Evolutionary conservation across 805 yeast species (phyloP), one percentile per base, ranked within the genome.

Genomic region (Ogataea trehalophila): DNA sequence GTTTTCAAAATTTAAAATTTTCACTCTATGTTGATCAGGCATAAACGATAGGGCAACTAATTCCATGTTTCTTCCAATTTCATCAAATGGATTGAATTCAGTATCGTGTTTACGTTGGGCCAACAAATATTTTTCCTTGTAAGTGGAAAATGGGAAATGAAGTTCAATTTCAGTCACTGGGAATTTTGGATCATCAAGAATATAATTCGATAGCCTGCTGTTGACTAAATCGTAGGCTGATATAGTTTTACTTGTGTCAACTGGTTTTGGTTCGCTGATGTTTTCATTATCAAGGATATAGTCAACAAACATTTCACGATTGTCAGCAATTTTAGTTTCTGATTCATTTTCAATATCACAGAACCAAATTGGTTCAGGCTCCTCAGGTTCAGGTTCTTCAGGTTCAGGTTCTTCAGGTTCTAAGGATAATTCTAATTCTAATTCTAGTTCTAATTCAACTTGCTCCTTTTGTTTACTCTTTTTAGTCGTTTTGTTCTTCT

Each of bases 31-130:
- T 2, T 60, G 60, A 16, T 64, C 62, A 0, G 80, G 80, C 33
- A 78, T 65, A 52, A 64, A 76, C 11, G 61, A 55, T 22, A 58
- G 29, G 0, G 80, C 68, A 15, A 67, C 58, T 35, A 74, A 45
- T 42, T 72, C 79, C 75, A 78, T 76, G 26, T 65, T 59, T 46
- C 69, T 70, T 5, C 80, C 83, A 45, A 85, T 72, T 55, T 85
- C 92, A 43, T 71, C 75, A 41, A 81, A 67, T 5, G 90, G 87
- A 57, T 83, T 81, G 37, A 80, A 69, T n/a, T 57, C 60, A 49
- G 76, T 81, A 45, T 79, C 78, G 50, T 74, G 73, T 50, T 77
- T 79, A 6, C 84, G 79, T 15, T 67, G 63, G 3, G 76, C 75
- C 35, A 81, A 62, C 8, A 72, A 50, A 51, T 75, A 81, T 37